phyloP scores from a whole-genome alignment of 2,329 filamentous ascomycete genomes.

The Pezicula neosporulosa region DNA sequence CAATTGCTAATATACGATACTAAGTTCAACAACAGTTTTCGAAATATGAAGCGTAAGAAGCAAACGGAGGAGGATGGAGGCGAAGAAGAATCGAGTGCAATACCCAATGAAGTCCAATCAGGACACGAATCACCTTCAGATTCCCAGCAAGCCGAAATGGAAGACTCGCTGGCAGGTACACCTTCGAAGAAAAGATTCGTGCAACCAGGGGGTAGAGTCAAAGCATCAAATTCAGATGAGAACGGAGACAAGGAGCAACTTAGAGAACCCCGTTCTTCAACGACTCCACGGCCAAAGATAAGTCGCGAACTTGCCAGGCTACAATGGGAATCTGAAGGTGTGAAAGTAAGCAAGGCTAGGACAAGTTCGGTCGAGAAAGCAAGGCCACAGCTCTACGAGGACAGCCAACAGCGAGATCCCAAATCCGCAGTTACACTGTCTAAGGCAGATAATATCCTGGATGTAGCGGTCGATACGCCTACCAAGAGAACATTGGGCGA shows the following conservation, averaged over 20 bases:
- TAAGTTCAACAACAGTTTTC: background rate
- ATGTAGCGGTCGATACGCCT: slow-evolving; percentile 2
- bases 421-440: no score
- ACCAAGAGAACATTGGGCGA: background rate
- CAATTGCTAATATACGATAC: background rate
- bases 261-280: background rate
- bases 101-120: background rate
- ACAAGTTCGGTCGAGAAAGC: no score
- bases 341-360: background rate
- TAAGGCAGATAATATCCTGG: no score
- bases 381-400: no score
- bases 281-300: background rate
- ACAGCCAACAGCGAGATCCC: no score
- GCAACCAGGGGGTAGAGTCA: background rate
- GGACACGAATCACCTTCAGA: background rate
- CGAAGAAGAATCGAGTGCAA: slow-evolving; percentile 3
- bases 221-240: slow-evolving; percentile 1
- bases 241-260: background rate
- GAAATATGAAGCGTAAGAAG: slow-evolving; percentile 18
- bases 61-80: slow-evolving; percentile 4
- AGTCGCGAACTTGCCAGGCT: background rate
- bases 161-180: background rate
- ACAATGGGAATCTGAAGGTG: slow-evolving; percentile 1
- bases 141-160: background rate
- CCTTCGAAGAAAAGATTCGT: background rate